Evolutionary conservation across 805 yeast genomes (phyloP), one percentile per base, ranked within the genome.

Genomic region (Candida dajiaensis): DNA sequence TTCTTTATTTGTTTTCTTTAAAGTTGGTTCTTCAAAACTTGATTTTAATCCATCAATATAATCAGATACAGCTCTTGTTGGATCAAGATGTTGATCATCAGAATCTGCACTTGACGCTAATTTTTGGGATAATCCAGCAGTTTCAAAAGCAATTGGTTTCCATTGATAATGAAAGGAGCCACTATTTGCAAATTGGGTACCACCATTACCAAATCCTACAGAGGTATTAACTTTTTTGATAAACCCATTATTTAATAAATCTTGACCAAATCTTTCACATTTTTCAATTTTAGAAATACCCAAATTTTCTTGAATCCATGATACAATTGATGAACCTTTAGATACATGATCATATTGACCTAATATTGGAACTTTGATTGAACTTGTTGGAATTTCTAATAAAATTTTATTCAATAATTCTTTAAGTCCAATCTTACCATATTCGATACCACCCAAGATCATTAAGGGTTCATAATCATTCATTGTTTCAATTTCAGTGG

Each of bases 111-210:
- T 56, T 6, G 57, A 38, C 45, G 61, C 58, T 46, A 62, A 67
- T 20, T 43, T 37, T 39, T 37, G 45, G 16, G 43, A 43, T 26
- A 48, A 13, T 16, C 69, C 72, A 3, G 81, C 80, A 40, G 77
- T 68, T 50, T 76, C 79, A 59, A 77, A 85, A 1, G 86, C 85
- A 49, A 72, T 65, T 4, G 81, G 81, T 50, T 80, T 82, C 96
- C 96, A 89, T 64, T 87, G 96, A 59, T 87, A 88, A 56, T 70
- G 73, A 62, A 83, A 79, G 46, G 80, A 83, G 3, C 89, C 78
- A 19, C 89, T 80, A 62, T 85, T 87, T 45, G 83, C 88, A 64
- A 88, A 88, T 43, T 78, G 77, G 38, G 78, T 71, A 13, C 92
- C 90, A 40, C 80, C 80, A 10, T 90, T 89, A 29, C 81, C 78